These are phyloP conservation scores for Leonotis leonurus DNA, from an alignment of 257 asterid genomes.

Conservation along the genomic window DNA sequence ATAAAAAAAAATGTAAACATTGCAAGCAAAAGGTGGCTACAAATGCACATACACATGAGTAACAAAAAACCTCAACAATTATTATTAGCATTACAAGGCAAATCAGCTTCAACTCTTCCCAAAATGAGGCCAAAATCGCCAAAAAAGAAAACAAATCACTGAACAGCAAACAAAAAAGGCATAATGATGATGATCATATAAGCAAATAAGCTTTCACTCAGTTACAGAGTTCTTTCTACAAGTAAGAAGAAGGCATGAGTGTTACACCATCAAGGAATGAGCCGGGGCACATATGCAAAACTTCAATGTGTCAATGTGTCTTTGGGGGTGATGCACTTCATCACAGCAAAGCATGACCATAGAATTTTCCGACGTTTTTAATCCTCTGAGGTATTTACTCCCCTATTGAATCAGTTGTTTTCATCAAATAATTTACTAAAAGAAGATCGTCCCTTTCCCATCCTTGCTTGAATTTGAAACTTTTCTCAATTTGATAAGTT, in stretches of 20 bases:
- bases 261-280: slow-evolving; percentile 10
- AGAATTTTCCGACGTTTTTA: slow-evolving; percentile 2
- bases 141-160: no score
- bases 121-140: no score
- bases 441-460: slow-evolving; percentile 14
- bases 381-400: slow-evolving; percentile 1
- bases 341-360: slow-evolving; percentile 12
- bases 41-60: background rate
- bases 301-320: background rate
- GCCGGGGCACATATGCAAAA: slow-evolving; percentile 9
- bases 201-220: background rate
- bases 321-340: background rate
- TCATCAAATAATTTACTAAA: slow-evolving; percentile 17
- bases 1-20: background rate
- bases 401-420: slow-evolving; percentile 22
- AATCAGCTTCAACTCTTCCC: slow-evolving; percentile 3
- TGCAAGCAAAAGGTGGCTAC: background rate
- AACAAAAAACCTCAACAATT: background rate
- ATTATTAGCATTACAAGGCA: background rate
- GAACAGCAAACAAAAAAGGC: background rate
- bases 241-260: slow-evolving; percentile 9
- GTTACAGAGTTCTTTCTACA: slow-evolving; percentile 8
- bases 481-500: background rate
- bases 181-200: background rate
- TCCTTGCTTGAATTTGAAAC: slow-evolving; percentile 6